Conservation (phyloP, 768 basidiomycete genomes). For the Leccinum subgranulosum region DNA sequence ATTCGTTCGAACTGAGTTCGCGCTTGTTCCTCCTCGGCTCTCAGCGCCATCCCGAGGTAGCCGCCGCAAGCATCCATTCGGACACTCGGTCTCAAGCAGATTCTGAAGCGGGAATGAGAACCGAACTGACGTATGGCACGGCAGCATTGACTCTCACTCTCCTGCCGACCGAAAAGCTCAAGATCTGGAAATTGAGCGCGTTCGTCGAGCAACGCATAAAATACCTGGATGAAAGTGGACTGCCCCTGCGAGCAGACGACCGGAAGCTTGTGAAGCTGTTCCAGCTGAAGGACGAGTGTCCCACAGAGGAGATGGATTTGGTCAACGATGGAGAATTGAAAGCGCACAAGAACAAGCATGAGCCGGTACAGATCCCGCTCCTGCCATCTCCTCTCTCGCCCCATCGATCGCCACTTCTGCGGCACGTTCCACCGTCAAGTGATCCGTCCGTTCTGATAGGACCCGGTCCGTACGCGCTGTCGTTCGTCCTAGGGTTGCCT, state of each 20-base stretch:
- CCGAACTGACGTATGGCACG: conserved; percentile 40
- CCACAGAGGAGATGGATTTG: no score
- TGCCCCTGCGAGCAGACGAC: conserved; percentile 2
- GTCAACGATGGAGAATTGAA: conserved; percentile 1
- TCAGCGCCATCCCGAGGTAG: conserved; percentile 2
- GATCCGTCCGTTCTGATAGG: conserved; percentile 25
- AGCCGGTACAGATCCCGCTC: conserved; percentile 14
- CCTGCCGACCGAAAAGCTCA: conserved; percentile 84
- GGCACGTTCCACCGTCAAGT: conserved; percentile 5
- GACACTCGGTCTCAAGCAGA: background rate
- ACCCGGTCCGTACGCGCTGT: conserved; percentile 25
- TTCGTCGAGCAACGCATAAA: conserved; percentile 57
- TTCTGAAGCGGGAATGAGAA: conserved; percentile 3
- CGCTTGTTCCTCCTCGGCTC: conserved; percentile 82
- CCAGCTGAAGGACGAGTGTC: conserved; percentile 18
- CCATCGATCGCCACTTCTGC: conserved; percentile 27
- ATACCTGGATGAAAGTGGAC: conserved; percentile 4
- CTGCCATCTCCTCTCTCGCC: conserved; percentile 30
- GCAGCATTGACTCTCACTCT: conserved; percentile 78
- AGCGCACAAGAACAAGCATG: conserved; percentile 4
- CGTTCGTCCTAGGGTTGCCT: conserved; percentile 16
- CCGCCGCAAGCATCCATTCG: background rate
- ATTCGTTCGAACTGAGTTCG: conserved; percentile 72
- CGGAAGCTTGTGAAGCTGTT: conserved; percentile 11
- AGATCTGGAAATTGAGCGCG: conserved; percentile 71